Evolutionary conservation across 208 protist genomes (phyloP).

Genomic region (Leishmania turanica): DNA sequence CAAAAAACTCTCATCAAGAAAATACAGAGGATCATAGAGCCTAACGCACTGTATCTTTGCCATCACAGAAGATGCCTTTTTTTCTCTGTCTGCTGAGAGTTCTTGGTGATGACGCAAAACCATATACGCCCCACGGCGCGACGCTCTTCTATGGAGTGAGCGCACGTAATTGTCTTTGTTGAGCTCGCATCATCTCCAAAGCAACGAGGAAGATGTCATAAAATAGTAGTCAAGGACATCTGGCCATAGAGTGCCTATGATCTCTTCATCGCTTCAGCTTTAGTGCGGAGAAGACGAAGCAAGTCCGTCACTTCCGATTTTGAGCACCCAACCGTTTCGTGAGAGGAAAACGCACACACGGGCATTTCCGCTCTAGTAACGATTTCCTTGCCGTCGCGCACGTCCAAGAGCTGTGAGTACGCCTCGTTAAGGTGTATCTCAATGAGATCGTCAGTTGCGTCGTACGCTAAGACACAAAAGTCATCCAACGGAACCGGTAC

Average conservation of each 20-base stretch:
- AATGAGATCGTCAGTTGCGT: slow-evolving; percentile 16
- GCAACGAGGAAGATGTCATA: background rate
- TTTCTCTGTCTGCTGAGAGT: background rate
- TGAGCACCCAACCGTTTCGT: background rate
- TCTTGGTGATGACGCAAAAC: background rate
- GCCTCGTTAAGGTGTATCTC: slow-evolving; percentile 17
- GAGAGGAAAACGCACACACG: slow-evolving; percentile 12
- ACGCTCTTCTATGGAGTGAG: background rate
- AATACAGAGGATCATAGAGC: background rate
- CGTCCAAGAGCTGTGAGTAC: slow-evolving; percentile 22
- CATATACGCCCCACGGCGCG: background rate
- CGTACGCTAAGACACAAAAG: slow-evolving; percentile 22
- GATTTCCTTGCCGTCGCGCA: slow-evolving; percentile 17
- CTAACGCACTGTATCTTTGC: no score
- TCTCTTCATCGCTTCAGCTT: background rate
- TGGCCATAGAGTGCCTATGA: background rate
- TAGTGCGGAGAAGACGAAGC: background rate
- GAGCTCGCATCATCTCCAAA: background rate
- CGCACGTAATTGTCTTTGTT: background rate
- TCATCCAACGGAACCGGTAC: slow-evolving; percentile 21
- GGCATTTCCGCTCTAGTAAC: slow-evolving; percentile 12
- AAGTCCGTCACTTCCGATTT: slow-evolving; percentile 5
- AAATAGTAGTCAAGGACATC: background rate
- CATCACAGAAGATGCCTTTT: background rate
- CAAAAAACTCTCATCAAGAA: background rate